Evolutionary conservation across 345 rosid genomes (phyloP).

Genomic region (Rubroshorea leprosula): DNA sequence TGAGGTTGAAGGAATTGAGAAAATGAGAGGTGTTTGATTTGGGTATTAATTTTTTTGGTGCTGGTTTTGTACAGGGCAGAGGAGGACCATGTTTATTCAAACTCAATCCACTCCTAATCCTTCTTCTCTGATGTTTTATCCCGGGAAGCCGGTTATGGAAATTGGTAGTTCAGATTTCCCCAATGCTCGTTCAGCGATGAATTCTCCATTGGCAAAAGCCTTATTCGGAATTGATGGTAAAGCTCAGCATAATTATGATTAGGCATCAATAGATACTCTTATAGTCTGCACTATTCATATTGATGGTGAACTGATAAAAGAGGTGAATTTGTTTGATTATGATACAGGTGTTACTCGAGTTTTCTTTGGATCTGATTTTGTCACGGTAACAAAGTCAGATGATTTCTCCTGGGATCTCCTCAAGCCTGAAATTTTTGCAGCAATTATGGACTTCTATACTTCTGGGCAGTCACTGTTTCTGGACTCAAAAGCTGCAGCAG

Average conservation of each 20-base stretch:
- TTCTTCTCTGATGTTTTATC: slow-evolving; percentile 88
- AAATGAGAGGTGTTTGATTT: too few relatives aligned
- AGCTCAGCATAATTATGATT: neutral
- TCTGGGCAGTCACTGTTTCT: slow-evolving; percentile 82
- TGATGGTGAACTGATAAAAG: neutral
- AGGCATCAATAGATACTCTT: neutral
- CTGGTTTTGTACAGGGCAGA: slow-evolving; percentile 52
- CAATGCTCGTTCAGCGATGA: slow-evolving; percentile 68
- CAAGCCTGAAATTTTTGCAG: slow-evolving; percentile 90
- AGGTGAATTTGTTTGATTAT: slow-evolving; percentile 14
- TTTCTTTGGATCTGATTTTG: slow-evolving; percentile 87
- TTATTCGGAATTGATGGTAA: slow-evolving; percentile 76
- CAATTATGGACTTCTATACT: slow-evolving; percentile 89
- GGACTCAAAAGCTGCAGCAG: slow-evolving; percentile 59
- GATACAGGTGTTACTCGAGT: slow-evolving; percentile 66
- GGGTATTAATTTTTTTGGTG: neutral
- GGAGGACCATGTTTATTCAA: slow-evolving; percentile 87
- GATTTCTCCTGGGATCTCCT: slow-evolving; percentile 80
- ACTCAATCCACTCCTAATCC: slow-evolving; percentile 94
- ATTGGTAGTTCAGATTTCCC: slow-evolving; percentile 92
- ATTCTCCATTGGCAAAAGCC: slow-evolving; percentile 70
- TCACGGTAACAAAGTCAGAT: slow-evolving; percentile 86
- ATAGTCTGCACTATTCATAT: neutral
- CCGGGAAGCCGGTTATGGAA: slow-evolving; percentile 90
- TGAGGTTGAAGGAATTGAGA: too few relatives aligned